Conservation (phyloP, 148 eudicot species). For the Fagopyrum esculentum region DNA sequence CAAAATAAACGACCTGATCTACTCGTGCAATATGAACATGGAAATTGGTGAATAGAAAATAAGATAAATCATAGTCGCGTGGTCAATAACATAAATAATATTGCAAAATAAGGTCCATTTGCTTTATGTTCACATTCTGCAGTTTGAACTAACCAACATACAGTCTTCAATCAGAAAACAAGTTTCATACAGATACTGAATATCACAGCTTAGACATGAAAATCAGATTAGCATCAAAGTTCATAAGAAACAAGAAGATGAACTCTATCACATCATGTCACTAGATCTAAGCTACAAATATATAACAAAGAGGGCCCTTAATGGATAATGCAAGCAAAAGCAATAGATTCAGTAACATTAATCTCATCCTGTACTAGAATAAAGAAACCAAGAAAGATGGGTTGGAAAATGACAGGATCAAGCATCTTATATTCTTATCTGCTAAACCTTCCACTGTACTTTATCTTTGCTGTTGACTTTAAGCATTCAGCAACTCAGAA, state of each 20-base stretch:
- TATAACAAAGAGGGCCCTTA: too few species aligned
- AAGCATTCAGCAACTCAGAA: neutral
- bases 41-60: too few species aligned
- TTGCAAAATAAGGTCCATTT: neutral
- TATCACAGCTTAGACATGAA: neutral
- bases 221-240: neutral
- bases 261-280: neutral
- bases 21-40: too few species aligned
- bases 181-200: neutral
- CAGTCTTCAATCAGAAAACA: neutral
- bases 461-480: neutral
- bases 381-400: neutral
- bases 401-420: neutral
- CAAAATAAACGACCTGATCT: too few species aligned
- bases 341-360: neutral
- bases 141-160: too few species aligned
- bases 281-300: neutral
- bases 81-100: too few species aligned
- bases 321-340: neutral
- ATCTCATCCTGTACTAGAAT: neutral
- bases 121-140: neutral
- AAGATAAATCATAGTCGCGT: too few species aligned
- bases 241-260: neutral
- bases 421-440: neutral
- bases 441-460: neutral